Percentiles rank a stretch among this genome's conserved stretches.
Evolutionary conservation across 768 basidiomycete genomes (phyloP).

Genomic region (Podaxis sp.): DNA sequence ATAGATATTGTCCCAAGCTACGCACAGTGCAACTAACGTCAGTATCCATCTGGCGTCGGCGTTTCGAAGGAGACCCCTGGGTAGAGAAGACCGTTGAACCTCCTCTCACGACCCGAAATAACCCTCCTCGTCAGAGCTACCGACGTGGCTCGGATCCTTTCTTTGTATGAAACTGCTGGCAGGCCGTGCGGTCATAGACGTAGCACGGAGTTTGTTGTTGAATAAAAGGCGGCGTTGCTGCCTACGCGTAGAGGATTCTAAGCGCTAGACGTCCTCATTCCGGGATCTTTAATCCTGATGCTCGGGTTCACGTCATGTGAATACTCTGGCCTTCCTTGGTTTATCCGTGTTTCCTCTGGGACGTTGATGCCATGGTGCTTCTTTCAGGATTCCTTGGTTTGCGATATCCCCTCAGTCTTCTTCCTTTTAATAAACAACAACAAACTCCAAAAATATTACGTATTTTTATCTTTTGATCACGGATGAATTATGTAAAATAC

Average conservation of each 20-base stretch:
- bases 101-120: neutral
- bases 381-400: neutral
- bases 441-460: neutral
- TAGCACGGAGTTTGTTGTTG: neutral
- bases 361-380: neutral
- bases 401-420: neutral
- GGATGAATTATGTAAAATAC: neutral
- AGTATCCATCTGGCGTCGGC: slow-evolving; percentile 22
- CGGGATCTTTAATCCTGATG: neutral
- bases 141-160: slow-evolving; percentile 10
- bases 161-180: neutral
- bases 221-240: neutral
- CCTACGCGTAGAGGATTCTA: neutral
- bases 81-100: slow-evolving; percentile 9
- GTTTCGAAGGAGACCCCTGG: slow-evolving; percentile 29
- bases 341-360: neutral
- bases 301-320: neutral
- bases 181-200: neutral
- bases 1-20: slow-evolving; percentile 27
- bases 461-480: neutral
- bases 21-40: slow-evolving; percentile 26
- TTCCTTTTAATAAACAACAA: neutral
- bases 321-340: neutral
- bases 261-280: neutral
- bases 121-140: slow-evolving; percentile 3